Conservation (phyloP, 2,329 filamentous ascomycete species). For the Fusarium albosuccineum region DNA sequence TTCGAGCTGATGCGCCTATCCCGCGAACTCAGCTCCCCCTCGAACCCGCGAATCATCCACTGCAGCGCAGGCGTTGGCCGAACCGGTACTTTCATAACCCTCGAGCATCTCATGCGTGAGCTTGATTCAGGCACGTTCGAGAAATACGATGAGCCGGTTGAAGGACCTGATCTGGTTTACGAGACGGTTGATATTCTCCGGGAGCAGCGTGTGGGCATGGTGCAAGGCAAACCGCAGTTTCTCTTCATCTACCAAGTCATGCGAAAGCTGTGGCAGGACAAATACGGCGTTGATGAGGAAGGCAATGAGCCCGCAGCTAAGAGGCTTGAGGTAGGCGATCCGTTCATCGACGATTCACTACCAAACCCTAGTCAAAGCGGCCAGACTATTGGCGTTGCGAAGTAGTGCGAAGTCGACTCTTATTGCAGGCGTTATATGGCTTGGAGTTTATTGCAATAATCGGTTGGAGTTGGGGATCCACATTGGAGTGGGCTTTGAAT, state of each 20-base stretch:
- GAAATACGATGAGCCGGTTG: constrained; percentile 53
- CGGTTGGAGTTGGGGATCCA: constrained; percentile 17
- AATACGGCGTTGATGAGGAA: constrained; percentile 61
- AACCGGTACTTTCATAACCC: constrained; percentile 93
- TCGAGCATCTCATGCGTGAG: constrained; percentile 92
- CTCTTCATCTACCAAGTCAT: constrained; percentile 90
- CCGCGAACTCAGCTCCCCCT: constrained; percentile 65
- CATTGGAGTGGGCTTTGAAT: constrained; percentile 7
- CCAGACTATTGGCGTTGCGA: constrained; percentile 17
- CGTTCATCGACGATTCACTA: constrained; percentile 50
- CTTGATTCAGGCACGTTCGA: constrained; percentile 79
- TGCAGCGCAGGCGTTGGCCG: constrained; percentile 94
- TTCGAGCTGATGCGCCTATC: constrained; percentile 78
- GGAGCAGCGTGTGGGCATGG: constrained; percentile 94
- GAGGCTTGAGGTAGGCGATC: constrained; percentile 65
- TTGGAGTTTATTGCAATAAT: constrained; percentile 18
- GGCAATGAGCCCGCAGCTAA: constrained; percentile 64
- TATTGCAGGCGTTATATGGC: neutral
- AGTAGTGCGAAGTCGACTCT: constrained; percentile 6
- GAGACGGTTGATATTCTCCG: constrained; percentile 84
- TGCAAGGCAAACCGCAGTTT: constrained; percentile 88
- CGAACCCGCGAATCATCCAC: constrained; percentile 81
- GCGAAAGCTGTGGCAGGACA: constrained; percentile 78
- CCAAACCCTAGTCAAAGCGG: constrained; percentile 25
- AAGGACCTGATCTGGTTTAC: constrained; percentile 74